A percentile compares a stretch with the other conserved stretches of the same genome.
phyloP scores from a whole-genome alignment of 768 basidiomycete genomes.

The Cystobasidium ongulense region DNA sequence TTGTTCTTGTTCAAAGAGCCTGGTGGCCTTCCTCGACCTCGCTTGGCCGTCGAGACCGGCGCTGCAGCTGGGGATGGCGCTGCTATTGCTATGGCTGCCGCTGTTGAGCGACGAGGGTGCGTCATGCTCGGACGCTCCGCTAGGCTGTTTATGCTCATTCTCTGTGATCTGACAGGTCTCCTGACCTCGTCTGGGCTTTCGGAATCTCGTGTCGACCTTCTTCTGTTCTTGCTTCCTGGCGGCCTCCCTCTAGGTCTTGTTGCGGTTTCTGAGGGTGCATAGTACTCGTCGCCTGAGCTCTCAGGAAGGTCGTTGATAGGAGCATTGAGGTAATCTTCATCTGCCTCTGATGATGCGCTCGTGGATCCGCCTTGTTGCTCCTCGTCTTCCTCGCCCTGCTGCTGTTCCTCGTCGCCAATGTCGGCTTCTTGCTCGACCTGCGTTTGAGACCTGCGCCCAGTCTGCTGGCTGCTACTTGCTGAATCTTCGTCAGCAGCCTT shows the following conservation, averaged over 20 bases:
- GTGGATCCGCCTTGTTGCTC: not conserved
- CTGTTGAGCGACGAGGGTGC: slow-evolving; percentile 26
- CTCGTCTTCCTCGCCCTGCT: slow-evolving; percentile 50
- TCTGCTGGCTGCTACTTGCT: not conserved
- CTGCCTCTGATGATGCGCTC: slow-evolving; percentile 31
- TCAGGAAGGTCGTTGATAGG: slow-evolving; percentile 41
- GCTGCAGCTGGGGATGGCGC: not conserved
- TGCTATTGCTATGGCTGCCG: not conserved
- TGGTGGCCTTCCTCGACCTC: slow-evolving; percentile 9
- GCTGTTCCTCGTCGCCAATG: slow-evolving; percentile 46
- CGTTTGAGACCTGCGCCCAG: not conserved
- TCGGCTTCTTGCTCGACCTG: slow-evolving; percentile 36
- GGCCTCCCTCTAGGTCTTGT: slow-evolving; percentile 1
- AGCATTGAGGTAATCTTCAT: slow-evolving; percentile 22
- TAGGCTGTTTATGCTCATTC: slow-evolving; percentile 45
- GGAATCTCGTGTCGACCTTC: not conserved
- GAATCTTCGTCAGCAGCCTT: not conserved
- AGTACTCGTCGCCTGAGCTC: slow-evolving; percentile 55
- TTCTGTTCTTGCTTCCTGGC: not conserved
- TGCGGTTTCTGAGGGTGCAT: slow-evolving; percentile 50
- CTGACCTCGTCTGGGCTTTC: not conserved
- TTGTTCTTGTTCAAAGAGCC: not conserved
- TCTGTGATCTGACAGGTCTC: not conserved
- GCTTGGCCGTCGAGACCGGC: not conserved
- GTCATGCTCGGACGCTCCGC: slow-evolving; percentile 55